A percentile compares a stretch with the other conserved stretches of the same genome.
These are phyloP conservation scores for Iberis pinnata DNA, from an alignment of 345 rosid genomes.

Conservation along the genomic window DNA sequence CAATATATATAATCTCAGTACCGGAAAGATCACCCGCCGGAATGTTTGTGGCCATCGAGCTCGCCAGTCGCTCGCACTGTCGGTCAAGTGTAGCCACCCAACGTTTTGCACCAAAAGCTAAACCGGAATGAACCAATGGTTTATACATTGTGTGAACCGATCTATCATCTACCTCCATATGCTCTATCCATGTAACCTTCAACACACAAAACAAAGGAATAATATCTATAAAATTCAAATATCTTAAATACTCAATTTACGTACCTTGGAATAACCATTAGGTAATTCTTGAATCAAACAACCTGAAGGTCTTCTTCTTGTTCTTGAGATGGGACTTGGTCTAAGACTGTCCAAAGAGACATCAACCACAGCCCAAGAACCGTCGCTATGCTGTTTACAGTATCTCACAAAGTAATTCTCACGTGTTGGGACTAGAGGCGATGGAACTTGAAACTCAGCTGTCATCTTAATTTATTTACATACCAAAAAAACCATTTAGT, in stretches of 20 bases:
- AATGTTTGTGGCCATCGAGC: slow-evolving; percentile 81
- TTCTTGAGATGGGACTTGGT: slow-evolving; percentile 41
- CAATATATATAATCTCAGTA: neutral
- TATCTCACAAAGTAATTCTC: slow-evolving; percentile 82
- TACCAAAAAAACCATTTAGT: neutral
- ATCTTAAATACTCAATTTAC: neutral
- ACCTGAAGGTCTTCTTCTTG: slow-evolving; percentile 89
- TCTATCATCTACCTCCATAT: slow-evolving; percentile 82
- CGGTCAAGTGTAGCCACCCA: slow-evolving; percentile 87
- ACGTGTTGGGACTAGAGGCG: slow-evolving; percentile 79
- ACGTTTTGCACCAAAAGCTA: slow-evolving; percentile 90
- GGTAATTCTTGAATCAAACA: slow-evolving; percentile 85
- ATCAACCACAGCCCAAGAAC: slow-evolving; percentile 97
- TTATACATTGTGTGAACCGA: slow-evolving; percentile 60
- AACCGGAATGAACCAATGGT: slow-evolving; percentile 54
- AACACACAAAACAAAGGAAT: too few relatives aligned
- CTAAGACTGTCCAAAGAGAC: slow-evolving; percentile 74
- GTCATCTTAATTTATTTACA: slow-evolving; percentile 83
- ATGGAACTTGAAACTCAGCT: slow-evolving; percentile 90
- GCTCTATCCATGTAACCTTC: slow-evolving; percentile 89
- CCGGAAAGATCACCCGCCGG: slow-evolving; percentile 79
- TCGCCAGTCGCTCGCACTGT: slow-evolving; percentile 87
- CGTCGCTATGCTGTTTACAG: slow-evolving; percentile 78
- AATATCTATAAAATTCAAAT: neutral
- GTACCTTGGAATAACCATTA: slow-evolving; percentile 93